Conservation (phyloP, 257 asterid genomes). For the Solanum chiquidenum region DNA sequence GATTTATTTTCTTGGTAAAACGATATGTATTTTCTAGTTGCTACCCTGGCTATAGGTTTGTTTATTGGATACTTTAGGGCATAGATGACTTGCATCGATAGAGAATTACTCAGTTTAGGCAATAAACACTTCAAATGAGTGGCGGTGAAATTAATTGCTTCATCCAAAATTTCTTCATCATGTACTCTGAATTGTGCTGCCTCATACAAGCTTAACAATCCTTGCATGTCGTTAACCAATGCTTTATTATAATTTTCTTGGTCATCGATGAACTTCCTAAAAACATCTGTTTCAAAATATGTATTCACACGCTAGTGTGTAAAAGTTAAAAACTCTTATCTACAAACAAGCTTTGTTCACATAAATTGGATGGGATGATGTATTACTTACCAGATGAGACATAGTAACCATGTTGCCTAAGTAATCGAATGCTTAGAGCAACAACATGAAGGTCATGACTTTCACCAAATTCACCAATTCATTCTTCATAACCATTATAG, state of each 20-base stretch:
- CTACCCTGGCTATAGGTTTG: slow-evolving; percentile 8
- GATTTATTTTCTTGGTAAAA: not conserved
- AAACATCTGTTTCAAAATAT: slow-evolving; percentile 5
- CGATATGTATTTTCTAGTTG: slow-evolving; percentile 5
- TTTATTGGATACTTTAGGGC: slow-evolving; percentile 13
- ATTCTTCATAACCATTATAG: not conserved
- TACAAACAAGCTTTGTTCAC: not conserved
- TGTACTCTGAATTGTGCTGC: slow-evolving; percentile 13
- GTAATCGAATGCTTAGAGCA: slow-evolving; percentile 10
- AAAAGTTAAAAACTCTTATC: not conserved
- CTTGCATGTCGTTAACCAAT: not conserved
- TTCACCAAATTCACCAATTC: not conserved
- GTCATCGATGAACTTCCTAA: slow-evolving; percentile 8
- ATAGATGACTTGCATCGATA: not conserved
- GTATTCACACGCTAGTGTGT: not conserved
- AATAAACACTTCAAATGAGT: not conserved
- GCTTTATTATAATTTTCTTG: slow-evolving; percentile 5
- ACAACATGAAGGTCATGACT: not conserved
- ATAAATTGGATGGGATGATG: not conserved
- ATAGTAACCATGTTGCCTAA: slow-evolving; percentile 5
- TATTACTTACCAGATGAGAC: not conserved
- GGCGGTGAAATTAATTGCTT: slow-evolving; percentile 10
- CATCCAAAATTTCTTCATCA: not conserved
- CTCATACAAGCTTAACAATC: slow-evolving; percentile 24
- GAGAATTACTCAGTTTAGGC: not conserved